These are phyloP conservation scores for Hemisphaericaspora nanyangensis DNA, from an alignment of 805 yeast species.

Conservation along the genomic window DNA sequence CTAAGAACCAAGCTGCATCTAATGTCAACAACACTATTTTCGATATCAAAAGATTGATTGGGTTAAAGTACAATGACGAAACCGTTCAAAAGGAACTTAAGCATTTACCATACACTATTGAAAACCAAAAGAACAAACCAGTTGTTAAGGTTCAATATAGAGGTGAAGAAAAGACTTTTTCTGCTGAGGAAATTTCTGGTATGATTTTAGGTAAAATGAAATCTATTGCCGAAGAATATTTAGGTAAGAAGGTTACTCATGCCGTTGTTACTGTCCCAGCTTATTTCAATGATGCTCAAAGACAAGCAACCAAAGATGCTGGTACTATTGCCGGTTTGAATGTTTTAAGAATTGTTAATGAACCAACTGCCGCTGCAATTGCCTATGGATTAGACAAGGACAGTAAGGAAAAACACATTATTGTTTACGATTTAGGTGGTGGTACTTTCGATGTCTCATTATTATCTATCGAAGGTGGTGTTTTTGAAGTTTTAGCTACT, in stretches of 20 bases:
- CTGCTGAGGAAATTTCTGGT: conserved; percentile 93
- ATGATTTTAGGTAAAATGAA: conserved; percentile 90
- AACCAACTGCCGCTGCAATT: conserved; percentile 88
- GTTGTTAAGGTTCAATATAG: conserved; percentile 77
- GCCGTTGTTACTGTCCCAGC: conserved; percentile 98
- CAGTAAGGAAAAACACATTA: conserved; percentile 49
- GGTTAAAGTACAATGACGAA: conserved; percentile 79
- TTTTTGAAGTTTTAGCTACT: conserved; percentile 45
- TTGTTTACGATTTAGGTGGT: conserved; percentile 49
- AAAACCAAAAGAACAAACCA: conserved; percentile 72
- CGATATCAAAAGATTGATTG: conserved; percentile 90
- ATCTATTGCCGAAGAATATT: conserved; percentile 88
- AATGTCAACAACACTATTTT: conserved; percentile 89
- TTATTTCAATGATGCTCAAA: conserved; percentile 94
- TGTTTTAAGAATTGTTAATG: conserved; percentile 91
- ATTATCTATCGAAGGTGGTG: conserved; percentile 49
- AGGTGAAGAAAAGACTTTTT: conserved; percentile 80
- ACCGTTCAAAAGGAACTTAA: conserved; percentile 59
- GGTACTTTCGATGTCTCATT: conserved; percentile 78
- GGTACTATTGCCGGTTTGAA: conserved; percentile 95
- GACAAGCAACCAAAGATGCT: conserved; percentile 98
- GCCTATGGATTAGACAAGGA: conserved; percentile 52
- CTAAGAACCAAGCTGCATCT: conserved; percentile 95
- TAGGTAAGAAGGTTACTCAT: conserved; percentile 53
- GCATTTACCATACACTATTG: conserved; percentile 79